Conservation (phyloP, 2,329 filamentous ascomycete species). For the Hymenotorrendiella dingleyae region DNA sequence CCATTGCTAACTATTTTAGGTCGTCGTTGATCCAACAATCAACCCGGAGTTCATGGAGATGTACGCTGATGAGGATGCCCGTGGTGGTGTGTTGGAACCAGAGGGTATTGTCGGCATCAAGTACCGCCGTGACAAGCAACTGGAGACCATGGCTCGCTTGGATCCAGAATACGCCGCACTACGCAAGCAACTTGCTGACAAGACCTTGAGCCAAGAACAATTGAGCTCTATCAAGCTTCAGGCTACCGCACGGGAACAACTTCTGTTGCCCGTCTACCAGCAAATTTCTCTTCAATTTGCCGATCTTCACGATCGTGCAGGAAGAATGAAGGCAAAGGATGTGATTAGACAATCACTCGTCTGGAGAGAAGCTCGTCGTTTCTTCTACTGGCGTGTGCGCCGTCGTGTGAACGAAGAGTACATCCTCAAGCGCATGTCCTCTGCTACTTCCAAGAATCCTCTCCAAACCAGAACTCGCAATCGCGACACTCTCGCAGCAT, state of each 20-base stretch:
- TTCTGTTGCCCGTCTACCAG: conserved; percentile 84
- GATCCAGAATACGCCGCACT: conserved; percentile 79
- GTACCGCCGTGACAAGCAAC: conserved; percentile 94
- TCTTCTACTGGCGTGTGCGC: conserved; percentile 99
- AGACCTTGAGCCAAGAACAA: conserved; percentile 63
- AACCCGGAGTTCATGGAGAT: conserved; percentile 97
- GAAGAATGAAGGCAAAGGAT: conserved; percentile 97
- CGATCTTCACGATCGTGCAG: conserved; percentile 92
- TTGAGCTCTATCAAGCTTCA: conserved; percentile 73
- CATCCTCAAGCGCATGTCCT: conserved; percentile 81
- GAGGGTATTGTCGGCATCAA: conserved; percentile 99
- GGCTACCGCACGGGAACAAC: conserved; percentile 80
- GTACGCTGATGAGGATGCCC: conserved; percentile 93
- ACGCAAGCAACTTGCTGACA: conserved; percentile 68
- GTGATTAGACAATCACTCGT: conserved; percentile 77
- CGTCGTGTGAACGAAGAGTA: conserved; percentile 96
- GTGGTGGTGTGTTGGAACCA: conserved; percentile 94
- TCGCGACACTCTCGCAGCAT: conserved; percentile 72
- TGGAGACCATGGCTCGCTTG: conserved; percentile 93
- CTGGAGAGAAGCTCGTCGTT: conserved; percentile 86
- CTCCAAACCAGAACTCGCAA: conserved; percentile 55
- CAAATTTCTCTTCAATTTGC: conserved; percentile 97
- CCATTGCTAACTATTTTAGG: conserved; percentile 40
- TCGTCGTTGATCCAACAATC: conserved; percentile 97
- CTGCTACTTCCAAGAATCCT: conserved; percentile 37